These are phyloP conservation scores for Fusarium abutilonis DNA, from an alignment of 2,329 filamentous ascomycete species.

Conservation along the genomic window DNA sequence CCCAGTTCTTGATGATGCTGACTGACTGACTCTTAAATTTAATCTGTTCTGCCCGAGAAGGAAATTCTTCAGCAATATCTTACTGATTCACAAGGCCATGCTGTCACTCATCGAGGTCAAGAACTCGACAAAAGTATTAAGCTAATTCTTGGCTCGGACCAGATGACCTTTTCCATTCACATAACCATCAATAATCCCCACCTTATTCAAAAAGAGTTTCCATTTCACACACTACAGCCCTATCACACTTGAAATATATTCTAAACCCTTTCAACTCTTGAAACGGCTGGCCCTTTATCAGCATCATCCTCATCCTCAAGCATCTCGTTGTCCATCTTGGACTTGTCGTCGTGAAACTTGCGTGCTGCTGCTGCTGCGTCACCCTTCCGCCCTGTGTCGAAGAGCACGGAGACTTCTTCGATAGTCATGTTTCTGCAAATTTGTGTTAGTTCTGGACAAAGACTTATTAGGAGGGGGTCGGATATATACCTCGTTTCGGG, in stretches of 20 bases:
- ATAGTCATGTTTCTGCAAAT: conserved; percentile 25
- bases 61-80: too few relatives aligned
- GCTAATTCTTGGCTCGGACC: too few relatives aligned
- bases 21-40: too few relatives aligned
- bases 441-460: background rate
- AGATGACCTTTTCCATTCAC: too few relatives aligned
- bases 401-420: conserved; percentile 34
- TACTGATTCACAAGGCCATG: too few relatives aligned
- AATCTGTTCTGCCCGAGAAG: too few relatives aligned
- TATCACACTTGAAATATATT: background rate
- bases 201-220: too few relatives aligned
- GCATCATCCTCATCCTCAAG: conserved; percentile 13
- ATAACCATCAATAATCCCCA: too few relatives aligned
- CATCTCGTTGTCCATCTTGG: conserved; percentile 9
- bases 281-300: conserved; percentile 10
- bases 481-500: conserved; percentile 35
- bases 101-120: too few relatives aligned
- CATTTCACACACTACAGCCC: too few relatives aligned
- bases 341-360: conserved; percentile 7
- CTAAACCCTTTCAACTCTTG: conserved; percentile 18
- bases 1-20: too few relatives aligned
- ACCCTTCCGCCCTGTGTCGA: conserved; percentile 29
- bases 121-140: too few relatives aligned
- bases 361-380: conserved; percentile 13
- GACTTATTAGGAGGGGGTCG: background rate